A percentile compares a stretch with the other conserved stretches of the same genome.
Evolutionary conservation across 2,329 filamentous ascomycete genomes (phyloP).

Genomic region (Aspergillus ibericus): DNA sequence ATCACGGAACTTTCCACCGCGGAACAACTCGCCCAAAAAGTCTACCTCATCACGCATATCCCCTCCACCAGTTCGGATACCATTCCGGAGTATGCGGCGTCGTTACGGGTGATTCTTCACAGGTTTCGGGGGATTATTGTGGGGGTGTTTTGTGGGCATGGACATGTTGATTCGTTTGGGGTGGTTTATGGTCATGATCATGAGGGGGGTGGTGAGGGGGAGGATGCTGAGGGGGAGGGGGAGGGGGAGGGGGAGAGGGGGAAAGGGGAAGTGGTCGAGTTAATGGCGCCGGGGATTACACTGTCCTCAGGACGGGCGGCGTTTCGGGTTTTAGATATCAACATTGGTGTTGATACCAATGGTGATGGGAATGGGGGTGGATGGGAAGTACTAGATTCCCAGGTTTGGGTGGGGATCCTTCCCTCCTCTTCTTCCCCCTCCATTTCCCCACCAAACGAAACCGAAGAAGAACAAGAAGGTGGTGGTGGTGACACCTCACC

Average conservation of each 20-base stretch:
- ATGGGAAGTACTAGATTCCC: not conserved
- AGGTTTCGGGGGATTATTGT: no score
- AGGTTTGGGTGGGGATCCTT: not conserved
- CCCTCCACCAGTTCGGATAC: conserved; percentile 53
- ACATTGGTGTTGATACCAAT: no score
- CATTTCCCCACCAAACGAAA: no score
- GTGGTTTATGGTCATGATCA: conserved; percentile 47
- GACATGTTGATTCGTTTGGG: conserved; percentile 59
- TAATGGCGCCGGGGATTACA: conserved; percentile 56
- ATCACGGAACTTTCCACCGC: conserved; percentile 55
- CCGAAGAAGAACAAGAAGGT: conserved; percentile 8
- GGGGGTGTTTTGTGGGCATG: conserved; percentile 59
- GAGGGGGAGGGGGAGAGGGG: not conserved
- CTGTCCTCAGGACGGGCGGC: conserved; percentile 58
- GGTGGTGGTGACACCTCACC: conserved; percentile 28
- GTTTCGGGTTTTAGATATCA: conserved; percentile 53
- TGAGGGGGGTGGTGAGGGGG: not conserved
- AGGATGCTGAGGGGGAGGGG: not conserved
- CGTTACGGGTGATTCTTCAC: no score
- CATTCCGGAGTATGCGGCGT: conserved; percentile 55
- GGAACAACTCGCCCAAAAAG: conserved; percentile 53
- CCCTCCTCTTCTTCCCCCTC: no score
- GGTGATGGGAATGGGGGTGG: conserved; percentile 39
- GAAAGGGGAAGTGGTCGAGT: conserved; percentile 39
- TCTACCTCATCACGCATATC: conserved; percentile 61